phyloP scores from a whole-genome alignment of 148 eudicot genomes.

The Cornus kousa region DNA sequence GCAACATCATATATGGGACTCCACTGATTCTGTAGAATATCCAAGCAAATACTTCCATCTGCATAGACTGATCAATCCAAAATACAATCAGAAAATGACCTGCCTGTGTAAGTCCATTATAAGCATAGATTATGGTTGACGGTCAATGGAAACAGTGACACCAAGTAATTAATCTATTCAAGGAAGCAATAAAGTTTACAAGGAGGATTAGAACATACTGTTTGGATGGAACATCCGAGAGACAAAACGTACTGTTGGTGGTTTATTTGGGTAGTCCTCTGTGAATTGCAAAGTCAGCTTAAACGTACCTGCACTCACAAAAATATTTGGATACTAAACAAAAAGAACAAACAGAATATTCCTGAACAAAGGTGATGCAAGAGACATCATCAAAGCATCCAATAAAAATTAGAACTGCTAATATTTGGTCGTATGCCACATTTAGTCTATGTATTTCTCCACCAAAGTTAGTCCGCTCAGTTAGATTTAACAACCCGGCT shows the following conservation, averaged over 20 bases:
- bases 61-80: slow-evolving; percentile 19
- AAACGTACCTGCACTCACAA: slow-evolving; percentile 20
- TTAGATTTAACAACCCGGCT: background rate
- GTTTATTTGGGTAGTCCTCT: slow-evolving; percentile 24
- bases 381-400: background rate
- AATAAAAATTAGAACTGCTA: background rate
- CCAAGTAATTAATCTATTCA: background rate
- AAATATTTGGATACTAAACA: background rate
- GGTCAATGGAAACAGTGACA: background rate
- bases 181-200: background rate
- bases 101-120: background rate
- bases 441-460: background rate
- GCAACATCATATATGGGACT: slow-evolving; percentile 34
- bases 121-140: background rate
- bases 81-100: background rate
- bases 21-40: slow-evolving; percentile 29
- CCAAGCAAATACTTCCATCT: slow-evolving; percentile 37
- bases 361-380: background rate
- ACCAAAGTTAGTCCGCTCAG: background rate
- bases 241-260: slow-evolving; percentile 24
- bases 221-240: slow-evolving; percentile 25
- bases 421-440: background rate
- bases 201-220: slow-evolving; percentile 9
- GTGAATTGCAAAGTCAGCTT: slow-evolving; percentile 24
- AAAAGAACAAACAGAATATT: background rate